Conservation (phyloP, 352 stramenopile genomes). For the Nothophytophthora sp. region DNA sequence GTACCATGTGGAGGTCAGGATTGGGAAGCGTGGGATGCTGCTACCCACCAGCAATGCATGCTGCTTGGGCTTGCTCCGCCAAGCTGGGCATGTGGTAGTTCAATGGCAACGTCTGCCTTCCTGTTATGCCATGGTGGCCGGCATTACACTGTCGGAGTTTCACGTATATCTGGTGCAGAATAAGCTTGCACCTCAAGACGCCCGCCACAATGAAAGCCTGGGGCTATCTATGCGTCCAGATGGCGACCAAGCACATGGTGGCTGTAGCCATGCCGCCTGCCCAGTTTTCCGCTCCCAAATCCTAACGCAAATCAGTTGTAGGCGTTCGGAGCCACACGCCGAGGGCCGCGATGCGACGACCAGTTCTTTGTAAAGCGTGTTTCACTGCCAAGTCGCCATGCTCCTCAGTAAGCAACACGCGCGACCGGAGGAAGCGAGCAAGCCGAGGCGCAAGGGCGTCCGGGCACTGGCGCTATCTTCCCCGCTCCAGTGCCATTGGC, state of each 20-base stretch:
- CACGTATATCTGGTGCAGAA: no score
- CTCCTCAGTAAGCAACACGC: no score
- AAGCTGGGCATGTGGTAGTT: constrained; percentile 14
- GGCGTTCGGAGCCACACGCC: constrained; percentile 8
- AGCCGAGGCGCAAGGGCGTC: no score
- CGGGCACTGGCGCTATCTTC: no score
- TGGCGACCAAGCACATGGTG: no score
- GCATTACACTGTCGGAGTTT: not conserved
- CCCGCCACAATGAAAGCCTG: not conserved
- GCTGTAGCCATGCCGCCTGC: not conserved
- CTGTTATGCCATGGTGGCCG: constrained; percentile 13
- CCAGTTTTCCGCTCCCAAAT: constrained; percentile 2
- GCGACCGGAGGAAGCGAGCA: no score
- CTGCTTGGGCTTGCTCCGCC: constrained; percentile 4
- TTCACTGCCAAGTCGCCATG: no score
- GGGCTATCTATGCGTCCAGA: not conserved
- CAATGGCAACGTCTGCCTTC: no score
- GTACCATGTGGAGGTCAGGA: constrained; percentile 14
- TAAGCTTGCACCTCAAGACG: constrained; percentile 1
- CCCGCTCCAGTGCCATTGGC: no score
- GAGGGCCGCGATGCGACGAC: constrained; percentile 12
- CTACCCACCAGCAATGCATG: constrained; percentile 2
- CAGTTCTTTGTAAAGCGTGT: no score
- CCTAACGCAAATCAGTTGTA: constrained; percentile 14
- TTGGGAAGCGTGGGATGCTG: not conserved